Conservation (phyloP, 176 grass and related monocot species). For the Zoysia pacifica region DNA sequence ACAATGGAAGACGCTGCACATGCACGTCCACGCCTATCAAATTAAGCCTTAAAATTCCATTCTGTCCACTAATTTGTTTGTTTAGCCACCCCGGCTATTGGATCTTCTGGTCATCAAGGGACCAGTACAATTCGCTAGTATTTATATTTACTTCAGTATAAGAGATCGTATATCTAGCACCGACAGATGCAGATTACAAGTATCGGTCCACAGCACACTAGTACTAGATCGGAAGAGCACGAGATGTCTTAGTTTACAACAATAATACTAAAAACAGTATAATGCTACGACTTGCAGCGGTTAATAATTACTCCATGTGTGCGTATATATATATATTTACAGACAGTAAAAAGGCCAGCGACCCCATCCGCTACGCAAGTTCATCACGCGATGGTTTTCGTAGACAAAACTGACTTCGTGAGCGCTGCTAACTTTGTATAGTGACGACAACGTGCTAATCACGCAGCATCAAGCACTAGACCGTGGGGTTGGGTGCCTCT, state of each 20-base stretch:
- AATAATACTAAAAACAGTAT: too few species aligned
- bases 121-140: neutral
- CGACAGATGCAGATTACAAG: too few species aligned
- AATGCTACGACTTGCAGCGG: too few species aligned
- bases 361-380: too few species aligned
- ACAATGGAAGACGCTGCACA: neutral
- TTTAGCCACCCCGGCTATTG: neutral
- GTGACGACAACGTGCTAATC: neutral
- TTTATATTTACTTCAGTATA: neutral
- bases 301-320: too few species aligned
- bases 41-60: neutral
- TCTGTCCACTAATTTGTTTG: neutral
- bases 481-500: neutral
- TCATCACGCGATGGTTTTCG: neutral
- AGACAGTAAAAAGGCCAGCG: too few species aligned
- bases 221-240: too few species aligned
- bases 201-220: too few species aligned
- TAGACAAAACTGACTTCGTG: neutral
- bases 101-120: neutral
- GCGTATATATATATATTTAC: too few species aligned
- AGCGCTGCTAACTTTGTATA: neutral
- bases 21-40: neutral
- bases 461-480: slow-evolving; percentile 1
- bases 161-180: neutral
- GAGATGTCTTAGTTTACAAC: too few species aligned